phyloP scores from a whole-genome alignment of 306 rosid genomes.

The Cucurbita pepo region DNA sequence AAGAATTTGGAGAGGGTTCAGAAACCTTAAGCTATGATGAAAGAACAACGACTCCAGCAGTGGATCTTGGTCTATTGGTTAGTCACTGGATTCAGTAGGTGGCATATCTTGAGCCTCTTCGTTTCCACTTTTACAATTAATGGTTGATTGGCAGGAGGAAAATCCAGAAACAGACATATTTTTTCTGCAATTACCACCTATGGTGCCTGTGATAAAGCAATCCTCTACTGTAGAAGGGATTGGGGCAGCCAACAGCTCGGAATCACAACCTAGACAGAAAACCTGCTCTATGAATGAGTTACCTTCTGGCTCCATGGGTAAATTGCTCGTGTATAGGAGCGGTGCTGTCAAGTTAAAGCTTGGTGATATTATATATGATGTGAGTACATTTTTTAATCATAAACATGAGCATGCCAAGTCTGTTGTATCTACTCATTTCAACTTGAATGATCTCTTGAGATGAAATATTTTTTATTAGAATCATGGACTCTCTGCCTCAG shows the following conservation, averaged over 20 bases:
- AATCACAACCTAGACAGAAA: slow-evolving; percentile 8
- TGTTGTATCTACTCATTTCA: neutral
- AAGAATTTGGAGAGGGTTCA: slow-evolving; percentile 52
- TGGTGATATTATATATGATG: slow-evolving; percentile 66
- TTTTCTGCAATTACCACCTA: slow-evolving; percentile 45
- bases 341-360: slow-evolving; percentile 70
- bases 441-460: neutral
- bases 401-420: neutral
- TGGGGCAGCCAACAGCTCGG: slow-evolving; percentile 15
- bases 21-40: slow-evolving; percentile 37
- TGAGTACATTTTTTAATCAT: slow-evolving; percentile 18
- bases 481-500: neutral
- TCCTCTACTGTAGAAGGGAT: slow-evolving; percentile 12
- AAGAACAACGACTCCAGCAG: slow-evolving; percentile 24
- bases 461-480: slow-evolving; percentile 1
- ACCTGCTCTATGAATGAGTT: slow-evolving; percentile 26
- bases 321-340: slow-evolving; percentile 66
- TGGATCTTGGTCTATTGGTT: slow-evolving; percentile 62
- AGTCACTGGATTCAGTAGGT: slow-evolving; percentile 8
- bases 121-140: slow-evolving; percentile 3
- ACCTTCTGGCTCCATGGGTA: slow-evolving; percentile 68
- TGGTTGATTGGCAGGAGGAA: slow-evolving; percentile 48
- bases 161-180: slow-evolving; percentile 41
- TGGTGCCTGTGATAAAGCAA: slow-evolving; percentile 27
- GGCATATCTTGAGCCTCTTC: neutral